These are phyloP conservation scores for Micromonas pusilla DNA, from an alignment of 139 green algal genomes.

Conservation along the genomic window DNA sequence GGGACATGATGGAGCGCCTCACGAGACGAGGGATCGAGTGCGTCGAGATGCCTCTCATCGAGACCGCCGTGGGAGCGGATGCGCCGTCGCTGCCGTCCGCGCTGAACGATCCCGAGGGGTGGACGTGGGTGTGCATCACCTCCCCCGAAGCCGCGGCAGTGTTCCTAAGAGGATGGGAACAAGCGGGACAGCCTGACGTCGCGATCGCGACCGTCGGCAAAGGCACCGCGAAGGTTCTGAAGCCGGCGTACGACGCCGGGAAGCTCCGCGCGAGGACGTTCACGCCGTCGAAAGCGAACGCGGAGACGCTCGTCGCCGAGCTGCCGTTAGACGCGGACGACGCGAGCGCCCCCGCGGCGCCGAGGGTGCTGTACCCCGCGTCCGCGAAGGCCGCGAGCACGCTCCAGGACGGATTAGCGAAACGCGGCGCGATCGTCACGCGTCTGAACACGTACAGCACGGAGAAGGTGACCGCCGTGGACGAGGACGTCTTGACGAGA, in stretches of 20 bases:
- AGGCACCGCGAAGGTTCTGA: conserved; percentile 13
- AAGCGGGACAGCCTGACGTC: conserved; percentile 21
- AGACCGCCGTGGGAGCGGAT: conserved; percentile 4
- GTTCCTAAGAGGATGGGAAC: conserved; percentile 13
- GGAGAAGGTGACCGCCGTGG: background rate
- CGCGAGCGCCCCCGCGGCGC: background rate
- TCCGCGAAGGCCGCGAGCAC: conserved; percentile 20
- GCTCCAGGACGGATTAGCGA: conserved; percentile 22
- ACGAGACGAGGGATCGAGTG: background rate
- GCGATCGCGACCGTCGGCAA: conserved; percentile 15
- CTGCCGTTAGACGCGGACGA: conserved; percentile 6
- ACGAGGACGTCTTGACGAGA: background rate
- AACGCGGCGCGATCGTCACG: conserved; percentile 4
- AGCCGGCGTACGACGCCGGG: background rate
- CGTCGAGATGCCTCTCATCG: conserved; percentile 28
- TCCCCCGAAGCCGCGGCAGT: conserved; percentile 25
- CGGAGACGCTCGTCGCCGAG: conserved; percentile 17
- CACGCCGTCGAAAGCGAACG: conserved; percentile 22
- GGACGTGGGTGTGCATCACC: conserved; percentile 18
- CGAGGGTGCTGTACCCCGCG: conserved; percentile 19
- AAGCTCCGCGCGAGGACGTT: background rate
- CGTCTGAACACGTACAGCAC: conserved; percentile 33
- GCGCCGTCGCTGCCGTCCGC: background rate
- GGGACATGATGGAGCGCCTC: background rate
- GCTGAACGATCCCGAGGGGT: background rate